Evolutionary conservation across 345 rosid species (phyloP), one percentile per base, ranked within the genome.

Genomic region (Combretum micranthum): DNA sequence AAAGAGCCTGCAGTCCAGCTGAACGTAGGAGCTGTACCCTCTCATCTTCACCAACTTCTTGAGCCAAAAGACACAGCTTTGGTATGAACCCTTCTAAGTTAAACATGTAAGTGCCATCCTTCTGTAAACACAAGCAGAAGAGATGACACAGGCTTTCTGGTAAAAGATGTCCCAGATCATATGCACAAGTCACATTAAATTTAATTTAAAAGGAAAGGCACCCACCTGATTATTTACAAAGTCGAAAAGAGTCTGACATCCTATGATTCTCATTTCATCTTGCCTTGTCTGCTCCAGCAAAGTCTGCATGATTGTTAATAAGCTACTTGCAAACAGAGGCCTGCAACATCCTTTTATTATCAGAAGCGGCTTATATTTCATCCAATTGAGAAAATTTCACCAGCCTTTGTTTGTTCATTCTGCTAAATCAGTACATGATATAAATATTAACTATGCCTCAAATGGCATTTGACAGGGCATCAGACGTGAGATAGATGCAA

Each of bases 201-300:
- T 44, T 4, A 32, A 32, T 9, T 32, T 9, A 1, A 4, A 7
- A 32, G 39, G 9, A 48, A 62, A 53, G 48, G 50, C 56, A 69
- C 76, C 60, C 53, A 94, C 96, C 97, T 90, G 99, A 70, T 83
- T 90, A 78, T 79, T 90, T 73, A 87, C 79, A 68, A 94, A 94
- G 72, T 85, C 88, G 64, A 85, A 90, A 56, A 90, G 90, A 63
- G 87, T 77, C 68, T 85, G 77, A 53, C 97, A 90, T 63, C 99
- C 96, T 65, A 78, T 81, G 66, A 82, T 74, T 76, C 66, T 85
- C 67, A 93, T 74, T 55, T 93, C 97, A 68, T 82, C 85, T 55
- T 76, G 88, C 58, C 83, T 69, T 61, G 82, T 79, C 77, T 87
- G 95, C 57, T 85, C 99, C 77, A 94, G 67, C 56, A 90, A 80